phyloP scores from a whole-genome alignment of 331 rosid genomes.

The Pyrus hybrid region DNA sequence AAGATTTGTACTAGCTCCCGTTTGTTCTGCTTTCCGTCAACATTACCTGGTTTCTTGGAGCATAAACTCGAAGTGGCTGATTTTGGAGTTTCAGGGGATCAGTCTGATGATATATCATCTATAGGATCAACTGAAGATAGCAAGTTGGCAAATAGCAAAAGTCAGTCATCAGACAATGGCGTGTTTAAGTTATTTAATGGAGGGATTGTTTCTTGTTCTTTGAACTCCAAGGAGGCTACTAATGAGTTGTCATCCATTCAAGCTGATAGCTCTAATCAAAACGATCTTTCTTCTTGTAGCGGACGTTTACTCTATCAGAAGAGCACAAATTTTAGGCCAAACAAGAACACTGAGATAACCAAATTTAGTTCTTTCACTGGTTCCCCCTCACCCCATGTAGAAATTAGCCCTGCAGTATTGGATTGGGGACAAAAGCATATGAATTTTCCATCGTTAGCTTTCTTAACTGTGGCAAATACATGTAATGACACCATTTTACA shows the following conservation, averaged over 20 bases:
- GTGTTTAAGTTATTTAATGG: slow-evolving; percentile 68
- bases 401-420: slow-evolving; percentile 60
- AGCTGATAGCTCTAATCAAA: slow-evolving; percentile 29
- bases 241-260: slow-evolving; percentile 43
- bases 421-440: slow-evolving; percentile 72
- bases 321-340: slow-evolving; percentile 28
- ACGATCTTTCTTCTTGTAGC: slow-evolving; percentile 50
- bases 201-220: slow-evolving; percentile 64
- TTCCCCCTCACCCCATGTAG: slow-evolving; percentile 46
- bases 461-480: slow-evolving; percentile 63
- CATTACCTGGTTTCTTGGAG: slow-evolving; percentile 45
- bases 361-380: slow-evolving; percentile 39
- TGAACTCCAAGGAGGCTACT: slow-evolving; percentile 48
- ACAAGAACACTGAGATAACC: slow-evolving; percentile 33
- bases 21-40: slow-evolving; percentile 82
- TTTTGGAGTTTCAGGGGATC: slow-evolving; percentile 34
- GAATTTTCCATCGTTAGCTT: slow-evolving; percentile 66
- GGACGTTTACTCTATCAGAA: slow-evolving; percentile 38
- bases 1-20: slow-evolving; percentile 47
- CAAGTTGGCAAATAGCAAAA: slow-evolving; percentile 38
- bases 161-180: slow-evolving; percentile 79
- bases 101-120: slow-evolving; percentile 27
- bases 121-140: slow-evolving; percentile 40
- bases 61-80: slow-evolving; percentile 22
- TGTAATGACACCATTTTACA: slow-evolving; percentile 69